Evolutionary conservation across 768 basidiomycete genomes (phyloP), one percentile per base, ranked within the genome.

Genomic region (Calvatia gigantea): DNA sequence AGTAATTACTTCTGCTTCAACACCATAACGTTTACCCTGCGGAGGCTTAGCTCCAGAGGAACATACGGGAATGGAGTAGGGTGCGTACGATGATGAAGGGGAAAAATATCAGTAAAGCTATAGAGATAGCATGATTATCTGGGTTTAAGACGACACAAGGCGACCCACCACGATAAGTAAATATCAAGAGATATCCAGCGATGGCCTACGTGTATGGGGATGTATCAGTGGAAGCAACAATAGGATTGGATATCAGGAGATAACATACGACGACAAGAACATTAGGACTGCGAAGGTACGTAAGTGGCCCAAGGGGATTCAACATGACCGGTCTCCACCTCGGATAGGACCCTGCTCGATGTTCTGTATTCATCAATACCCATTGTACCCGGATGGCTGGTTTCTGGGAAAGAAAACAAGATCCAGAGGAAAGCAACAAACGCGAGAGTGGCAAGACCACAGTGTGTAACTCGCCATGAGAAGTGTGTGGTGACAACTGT

Each of bases 391-490:
- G 87, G 86, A 60, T 85, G 83, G 46, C 78, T 80, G 1, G 87
- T 89, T 61, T 89, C 87, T 0, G 86, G 87, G 21, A 87, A 75
- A 52, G 76, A 75, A 1, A 77, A 39, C 1, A 65, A 44, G 32
- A 87, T 70, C 6, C 70, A 57, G 11, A 77, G 6, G 37, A 81
- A 70, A 3, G 72, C 70, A 0, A 74, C n/a, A 0, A 79, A 41
- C 1, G 76, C 79, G 28, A 71, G 66, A 0, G 73, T 28, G 2
- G 76, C 78, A 1, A 89, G 58, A 0, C 62, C 61, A 9, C 67
- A 63, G 62, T 90, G 86, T 63, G 85, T 78, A 2, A 73, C 60
- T 0, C 87, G 78, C 87, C 88, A 90, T 0, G 87, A 76, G 59
- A 84, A 86, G 52, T 84, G 71, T 0, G 85, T 74, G 0, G 75